These are phyloP conservation scores for Lathyrus sativus DNA, from an alignment of 306 rosid species.

Conservation along the genomic window DNA sequence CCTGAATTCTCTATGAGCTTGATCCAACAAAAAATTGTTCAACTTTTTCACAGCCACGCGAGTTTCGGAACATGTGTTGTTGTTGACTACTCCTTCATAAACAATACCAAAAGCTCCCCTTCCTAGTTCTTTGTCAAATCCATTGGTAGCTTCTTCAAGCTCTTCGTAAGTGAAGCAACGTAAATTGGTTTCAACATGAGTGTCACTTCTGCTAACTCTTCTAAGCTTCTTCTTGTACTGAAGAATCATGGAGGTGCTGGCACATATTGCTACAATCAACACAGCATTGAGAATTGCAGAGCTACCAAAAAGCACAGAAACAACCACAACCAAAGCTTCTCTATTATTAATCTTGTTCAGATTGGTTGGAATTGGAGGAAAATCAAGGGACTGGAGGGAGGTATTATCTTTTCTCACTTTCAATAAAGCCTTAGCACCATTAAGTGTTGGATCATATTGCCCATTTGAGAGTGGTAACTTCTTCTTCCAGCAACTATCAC, in stretches of 20 bases:
- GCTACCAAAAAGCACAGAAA: constrained; percentile 47
- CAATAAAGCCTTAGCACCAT: constrained; percentile 40
- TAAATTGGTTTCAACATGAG: constrained; percentile 32
- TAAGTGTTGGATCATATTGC: constrained; percentile 16
- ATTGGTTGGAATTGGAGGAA: constrained; percentile 10
- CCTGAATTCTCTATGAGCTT: constrained; percentile 52
- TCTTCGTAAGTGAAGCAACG: constrained; percentile 43
- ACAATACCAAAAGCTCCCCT: constrained; percentile 43
- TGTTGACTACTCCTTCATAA: constrained; percentile 41
- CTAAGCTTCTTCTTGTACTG: constrained; percentile 29
- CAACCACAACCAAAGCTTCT: constrained; percentile 35
- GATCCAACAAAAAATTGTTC: constrained; percentile 38
- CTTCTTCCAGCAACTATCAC: constrained; percentile 52
- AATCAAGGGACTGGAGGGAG: not conserved
- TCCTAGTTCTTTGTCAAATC: constrained; percentile 35
- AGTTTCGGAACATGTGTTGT: constrained; percentile 11
- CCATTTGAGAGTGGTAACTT: constrained; percentile 58
- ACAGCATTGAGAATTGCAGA: constrained; percentile 45
- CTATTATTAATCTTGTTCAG: constrained; percentile 24
- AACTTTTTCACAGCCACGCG: constrained; percentile 51
- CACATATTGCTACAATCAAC: constrained; percentile 25
- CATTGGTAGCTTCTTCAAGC: constrained; percentile 46
- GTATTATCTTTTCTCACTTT: constrained; percentile 49
- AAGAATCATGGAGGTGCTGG: constrained; percentile 22
- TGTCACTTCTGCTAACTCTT: constrained; percentile 11